Evolutionary conservation across 208 protist species (phyloP), one percentile per base, ranked within the genome.

Genomic region (Balamuthia mandrillaris): DNA sequence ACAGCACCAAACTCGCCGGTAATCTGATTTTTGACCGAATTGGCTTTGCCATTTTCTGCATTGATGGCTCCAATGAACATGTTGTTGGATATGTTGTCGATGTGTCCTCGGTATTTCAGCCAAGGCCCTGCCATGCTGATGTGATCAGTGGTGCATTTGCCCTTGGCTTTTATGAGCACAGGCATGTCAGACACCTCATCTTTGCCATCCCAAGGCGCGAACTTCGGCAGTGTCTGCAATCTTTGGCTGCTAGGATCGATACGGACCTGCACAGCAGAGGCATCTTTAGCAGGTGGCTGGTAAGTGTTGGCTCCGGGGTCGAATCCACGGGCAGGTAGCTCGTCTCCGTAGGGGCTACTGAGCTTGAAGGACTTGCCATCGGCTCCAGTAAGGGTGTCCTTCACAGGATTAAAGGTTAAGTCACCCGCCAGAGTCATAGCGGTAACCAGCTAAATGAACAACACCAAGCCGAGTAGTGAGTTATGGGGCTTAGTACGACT

Each of bases 81-180:
- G 82, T 96, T 96, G 90, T 96, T 96, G 37, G 90, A 93, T 63
- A 96, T 96, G 85, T 96, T 96, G 49, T 96, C 94, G 33, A 96
- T 87, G 81, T 96, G 94, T 56, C 95, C 94, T 81, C 94, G 90
- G 90, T 95, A 96, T 75, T 93, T 94, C 47, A 95, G 85, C 90
- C 90, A 92, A 51, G 90, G 87, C 41, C 93, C 93, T 42, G 94
- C 94, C 79, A 93, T 92, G 2, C 83, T 91, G 45, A 96, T 96
- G 87, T 96, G 94, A 86, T 96, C 94, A 21, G 95, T 96, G n/a
- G 95, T 96, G 88, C 94, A 96, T 84, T 96, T 96, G 65, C 95
- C 95, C 81, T 58, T 75, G 54, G 83, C 89, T 63, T 90, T 89
- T 79, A 91, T 90, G 14, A 91, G 87, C 14, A 91, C 47, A 24